Conservation (phyloP, 2,329 filamentous ascomycete species). For the Plectosphaerella cucumerina region DNA sequence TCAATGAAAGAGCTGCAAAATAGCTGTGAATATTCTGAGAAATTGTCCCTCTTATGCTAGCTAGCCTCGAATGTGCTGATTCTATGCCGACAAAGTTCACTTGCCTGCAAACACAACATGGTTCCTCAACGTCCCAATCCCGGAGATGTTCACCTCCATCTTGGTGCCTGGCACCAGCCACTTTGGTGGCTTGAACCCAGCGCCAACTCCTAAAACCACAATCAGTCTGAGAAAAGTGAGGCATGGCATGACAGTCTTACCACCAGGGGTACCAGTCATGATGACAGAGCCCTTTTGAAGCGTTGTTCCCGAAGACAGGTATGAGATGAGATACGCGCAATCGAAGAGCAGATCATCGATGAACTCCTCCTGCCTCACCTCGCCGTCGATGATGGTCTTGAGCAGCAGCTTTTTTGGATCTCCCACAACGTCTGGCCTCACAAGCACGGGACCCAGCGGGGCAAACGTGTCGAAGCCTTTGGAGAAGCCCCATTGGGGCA, state of each 20-base stretch:
- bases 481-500: slow-evolving; percentile 53
- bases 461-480: slow-evolving; percentile 55
- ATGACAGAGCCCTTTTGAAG: slow-evolving; percentile 37
- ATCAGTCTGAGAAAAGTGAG: fast-evolving
- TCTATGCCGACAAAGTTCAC: too few relatives aligned
- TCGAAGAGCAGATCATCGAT: slow-evolving; percentile 41
- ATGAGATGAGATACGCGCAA: slow-evolving; percentile 28
- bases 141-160: slow-evolving; percentile 32
- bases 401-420: slow-evolving; percentile 39
- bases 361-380: slow-evolving; percentile 37
- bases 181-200: slow-evolving; percentile 33
- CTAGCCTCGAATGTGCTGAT: too few relatives aligned
- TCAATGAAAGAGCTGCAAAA: too few relatives aligned
- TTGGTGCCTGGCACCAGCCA: slow-evolving; percentile 32
- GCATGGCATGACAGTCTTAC: slow-evolving; percentile 13
- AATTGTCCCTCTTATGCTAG: too few relatives aligned
- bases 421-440: slow-evolving; percentile 33
- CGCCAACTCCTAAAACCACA: slow-evolving; percentile 28
- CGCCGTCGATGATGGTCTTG: slow-evolving; percentile 41
- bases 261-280: slow-evolving; percentile 41
- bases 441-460: slow-evolving; percentile 46
- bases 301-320: slow-evolving; percentile 36
- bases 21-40: too few relatives aligned
- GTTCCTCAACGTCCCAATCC: slow-evolving; percentile 37
- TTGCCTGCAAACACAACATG: slow-evolving; percentile 19